phyloP scores from a whole-genome alignment of 78 protist species.

The Speleostelium caveatum region DNA sequence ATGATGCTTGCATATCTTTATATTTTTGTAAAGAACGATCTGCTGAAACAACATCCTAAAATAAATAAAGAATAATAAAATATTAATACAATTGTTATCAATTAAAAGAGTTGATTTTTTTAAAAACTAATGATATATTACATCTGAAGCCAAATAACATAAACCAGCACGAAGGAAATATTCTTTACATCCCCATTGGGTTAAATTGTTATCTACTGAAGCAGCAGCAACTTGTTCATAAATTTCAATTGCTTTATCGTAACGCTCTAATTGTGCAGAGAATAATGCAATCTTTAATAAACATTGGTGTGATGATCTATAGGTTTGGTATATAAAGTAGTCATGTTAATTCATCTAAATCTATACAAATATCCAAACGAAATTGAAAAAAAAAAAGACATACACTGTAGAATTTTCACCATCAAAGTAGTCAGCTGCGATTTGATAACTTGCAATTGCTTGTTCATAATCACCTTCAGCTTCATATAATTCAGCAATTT shows the following conservation, averaged over 20 bases:
- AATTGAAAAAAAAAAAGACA: no score
- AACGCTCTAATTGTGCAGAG: slow-evolving; percentile 59
- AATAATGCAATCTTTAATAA: slow-evolving; percentile 81
- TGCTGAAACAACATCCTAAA: slow-evolving; percentile 65
- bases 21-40: slow-evolving; percentile 68
- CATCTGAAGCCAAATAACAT: slow-evolving; percentile 78
- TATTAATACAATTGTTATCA: not conserved
- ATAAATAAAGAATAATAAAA: not conserved
- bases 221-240: slow-evolving; percentile 82
- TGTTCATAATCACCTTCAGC: slow-evolving; percentile 76
- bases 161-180: slow-evolving; percentile 80
- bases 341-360: not conserved
- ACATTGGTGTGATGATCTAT: slow-evolving; percentile 74
- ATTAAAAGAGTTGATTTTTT: not conserved
- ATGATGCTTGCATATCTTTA: slow-evolving; percentile 77
- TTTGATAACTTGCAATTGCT: slow-evolving; percentile 74
- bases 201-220: slow-evolving; percentile 76
- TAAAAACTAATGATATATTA: not conserved
- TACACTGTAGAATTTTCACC: slow-evolving; percentile 74
- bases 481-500: slow-evolving; percentile 85
- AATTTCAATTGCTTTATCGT: slow-evolving; percentile 75
- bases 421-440: slow-evolving; percentile 85
- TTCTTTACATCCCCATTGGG: slow-evolving; percentile 83
- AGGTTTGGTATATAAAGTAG: no score
- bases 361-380: not conserved